Evolutionary conservation across 2,329 filamentous ascomycete genomes (phyloP).

Genomic region (Cercospora sp.): DNA sequence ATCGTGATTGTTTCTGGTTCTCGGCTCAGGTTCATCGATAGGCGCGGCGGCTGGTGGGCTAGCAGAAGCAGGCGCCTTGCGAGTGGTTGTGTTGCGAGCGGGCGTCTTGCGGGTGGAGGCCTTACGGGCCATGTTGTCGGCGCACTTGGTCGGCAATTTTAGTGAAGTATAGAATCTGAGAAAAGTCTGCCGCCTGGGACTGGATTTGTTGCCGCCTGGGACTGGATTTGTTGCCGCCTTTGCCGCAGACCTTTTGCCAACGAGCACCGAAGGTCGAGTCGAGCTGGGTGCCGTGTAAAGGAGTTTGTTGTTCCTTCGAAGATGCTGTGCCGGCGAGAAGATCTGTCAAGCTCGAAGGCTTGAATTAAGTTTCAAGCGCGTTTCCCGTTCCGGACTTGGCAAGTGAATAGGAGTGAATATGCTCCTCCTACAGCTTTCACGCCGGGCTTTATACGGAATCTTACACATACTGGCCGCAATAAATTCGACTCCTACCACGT

Average conservation of each 20-base stretch:
- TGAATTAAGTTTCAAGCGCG: neutral
- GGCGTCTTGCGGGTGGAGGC: neutral
- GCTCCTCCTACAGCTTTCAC: neutral
- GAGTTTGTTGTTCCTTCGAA: neutral
- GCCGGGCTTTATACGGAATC: too few species aligned
- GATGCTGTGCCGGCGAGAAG: neutral
- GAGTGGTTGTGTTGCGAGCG: neutral
- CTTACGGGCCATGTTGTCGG: neutral
- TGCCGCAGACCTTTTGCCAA: neutral
- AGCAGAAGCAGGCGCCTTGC: neutral
- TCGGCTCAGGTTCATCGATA: neutral
- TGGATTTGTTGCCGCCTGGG: neutral
- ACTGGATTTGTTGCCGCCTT: neutral
- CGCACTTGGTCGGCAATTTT: neutral
- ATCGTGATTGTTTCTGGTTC: neutral
- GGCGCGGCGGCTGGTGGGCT: neutral
- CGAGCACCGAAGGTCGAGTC: neutral
- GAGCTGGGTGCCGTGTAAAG: neutral
- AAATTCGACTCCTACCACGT: too few species aligned
- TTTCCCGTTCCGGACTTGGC: neutral
- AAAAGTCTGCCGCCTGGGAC: neutral
- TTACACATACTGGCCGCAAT: neutral
- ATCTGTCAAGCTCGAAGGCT: neutral
- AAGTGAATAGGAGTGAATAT: neutral
- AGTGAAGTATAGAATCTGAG: neutral